Evolutionary conservation across 345 rosid species (phyloP).

Genomic region (Camelina hispida): DNA sequence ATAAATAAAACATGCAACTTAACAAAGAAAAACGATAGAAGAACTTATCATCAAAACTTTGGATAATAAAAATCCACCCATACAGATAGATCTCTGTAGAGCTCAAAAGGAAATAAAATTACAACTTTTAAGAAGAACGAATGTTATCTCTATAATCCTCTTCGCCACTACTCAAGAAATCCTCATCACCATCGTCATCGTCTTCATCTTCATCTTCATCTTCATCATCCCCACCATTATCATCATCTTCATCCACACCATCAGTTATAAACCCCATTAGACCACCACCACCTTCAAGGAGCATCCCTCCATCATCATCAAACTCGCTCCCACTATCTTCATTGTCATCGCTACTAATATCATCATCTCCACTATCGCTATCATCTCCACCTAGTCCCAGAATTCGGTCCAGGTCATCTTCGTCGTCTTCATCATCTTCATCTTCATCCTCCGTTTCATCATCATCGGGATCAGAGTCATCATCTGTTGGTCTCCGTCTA

Average conservation of each 20-base stretch:
- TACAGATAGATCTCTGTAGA: constrained; percentile 13
- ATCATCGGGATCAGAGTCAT: constrained; percentile 96
- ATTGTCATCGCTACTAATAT: constrained; percentile 65
- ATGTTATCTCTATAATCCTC: constrained; percentile 65
- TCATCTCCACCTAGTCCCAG: constrained; percentile 65
- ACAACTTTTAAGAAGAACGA: constrained; percentile 48
- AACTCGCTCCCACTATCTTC: constrained; percentile 68
- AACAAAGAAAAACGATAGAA: constrained; percentile 3
- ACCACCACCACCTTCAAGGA: constrained; percentile 52
- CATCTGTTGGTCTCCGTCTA: constrained; percentile 88
- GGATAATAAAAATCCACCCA: constrained; percentile 11
- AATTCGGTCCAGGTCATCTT: constrained; percentile 67
- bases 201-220: constrained; percentile 55
- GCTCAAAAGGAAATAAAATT: constrained; percentile 6
- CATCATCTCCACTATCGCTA: constrained; percentile 83
- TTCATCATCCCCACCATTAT: constrained; percentile 67
- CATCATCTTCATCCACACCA: constrained; percentile 53
- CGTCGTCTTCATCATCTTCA: constrained; percentile 77
- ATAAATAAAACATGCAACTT: not conserved
- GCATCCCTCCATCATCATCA: constrained; percentile 64
- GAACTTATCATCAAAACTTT: constrained; percentile 40
- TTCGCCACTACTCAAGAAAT: constrained; percentile 80
- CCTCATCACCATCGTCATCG: constrained; percentile 66
- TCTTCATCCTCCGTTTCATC: constrained; percentile 95
- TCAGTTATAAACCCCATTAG: constrained; percentile 63